phyloP scores from a whole-genome alignment of 2,329 filamentous ascomycete genomes.

The Chrysoporthe deuterocubensis region DNA sequence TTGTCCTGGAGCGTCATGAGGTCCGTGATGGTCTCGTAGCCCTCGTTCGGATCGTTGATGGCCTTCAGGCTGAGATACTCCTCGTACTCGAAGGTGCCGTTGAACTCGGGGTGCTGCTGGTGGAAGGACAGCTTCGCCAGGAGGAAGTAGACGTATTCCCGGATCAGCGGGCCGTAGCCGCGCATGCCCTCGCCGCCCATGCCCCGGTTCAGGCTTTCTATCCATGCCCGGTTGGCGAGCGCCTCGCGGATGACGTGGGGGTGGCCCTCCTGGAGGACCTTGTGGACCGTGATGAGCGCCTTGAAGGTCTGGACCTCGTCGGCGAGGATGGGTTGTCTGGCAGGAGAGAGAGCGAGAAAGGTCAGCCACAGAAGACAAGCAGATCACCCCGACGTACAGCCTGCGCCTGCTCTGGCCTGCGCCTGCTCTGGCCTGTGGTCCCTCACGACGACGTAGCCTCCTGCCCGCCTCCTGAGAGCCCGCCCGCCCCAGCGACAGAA shows the following conservation, averaged over 20 bases:
- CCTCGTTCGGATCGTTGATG: conserved; percentile 98
- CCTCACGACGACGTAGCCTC: no score
- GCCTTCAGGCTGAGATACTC: conserved; percentile 98
- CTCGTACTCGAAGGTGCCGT: conserved; percentile 98
- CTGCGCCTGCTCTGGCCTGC: no score
- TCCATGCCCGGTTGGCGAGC: conserved; percentile 85
- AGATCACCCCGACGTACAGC: no score
- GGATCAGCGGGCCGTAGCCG: conserved; percentile 89
- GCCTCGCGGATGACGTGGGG: conserved; percentile 86
- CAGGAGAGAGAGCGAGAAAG: conserved; percentile 16
- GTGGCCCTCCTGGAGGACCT: conserved; percentile 96
- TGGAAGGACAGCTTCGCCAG: conserved; percentile 96
- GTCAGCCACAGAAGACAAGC: no score
- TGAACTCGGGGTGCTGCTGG: conserved; percentile 95
- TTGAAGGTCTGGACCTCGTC: conserved; percentile 99
- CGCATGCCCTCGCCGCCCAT: conserved; percentile 82
- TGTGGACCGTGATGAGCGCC: conserved; percentile 94
- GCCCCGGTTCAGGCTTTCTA: conserved; percentile 88
- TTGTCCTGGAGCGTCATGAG: conserved; percentile 97
- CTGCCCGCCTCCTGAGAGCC: no score
- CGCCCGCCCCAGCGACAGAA: no score
- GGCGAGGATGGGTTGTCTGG: conserved; percentile 92
- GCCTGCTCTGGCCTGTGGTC: no score
- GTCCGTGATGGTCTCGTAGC: conserved; percentile 94
- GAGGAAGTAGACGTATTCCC: conserved; percentile 95